Percentiles rank a stretch among this genome's conserved stretches.
Evolutionary conservation across 208 protist genomes (phyloP).

Genomic region (Trichomonas vaginalis): DNA sequence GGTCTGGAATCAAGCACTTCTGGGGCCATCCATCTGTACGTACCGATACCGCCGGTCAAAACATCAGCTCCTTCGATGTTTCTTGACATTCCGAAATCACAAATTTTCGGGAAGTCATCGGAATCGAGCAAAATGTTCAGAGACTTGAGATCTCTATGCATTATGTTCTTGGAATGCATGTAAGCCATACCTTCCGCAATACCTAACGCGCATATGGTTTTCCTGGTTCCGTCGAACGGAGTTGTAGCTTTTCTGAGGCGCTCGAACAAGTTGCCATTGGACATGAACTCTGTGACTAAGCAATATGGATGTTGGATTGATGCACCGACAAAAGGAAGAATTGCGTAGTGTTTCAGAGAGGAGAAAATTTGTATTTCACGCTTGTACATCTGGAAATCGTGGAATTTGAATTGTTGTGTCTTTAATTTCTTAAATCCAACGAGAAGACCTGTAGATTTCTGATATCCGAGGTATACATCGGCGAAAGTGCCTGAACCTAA

Average conservation of each 20-base stretch:
- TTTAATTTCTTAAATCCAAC: background rate
- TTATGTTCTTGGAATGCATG: background rate
- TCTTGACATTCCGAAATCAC: background rate
- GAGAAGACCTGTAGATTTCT: background rate
- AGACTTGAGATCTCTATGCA: background rate
- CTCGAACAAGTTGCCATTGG: background rate
- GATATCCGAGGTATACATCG: background rate
- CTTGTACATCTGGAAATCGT: background rate
- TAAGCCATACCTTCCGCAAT: background rate
- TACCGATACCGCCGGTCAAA: background rate
- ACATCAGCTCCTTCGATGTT: background rate
- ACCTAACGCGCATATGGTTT: background rate
- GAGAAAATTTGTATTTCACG: background rate
- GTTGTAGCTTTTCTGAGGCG: background rate
- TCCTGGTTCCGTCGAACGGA: background rate
- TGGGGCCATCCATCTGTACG: background rate
- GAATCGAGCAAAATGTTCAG: background rate
- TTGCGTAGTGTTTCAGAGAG: background rate
- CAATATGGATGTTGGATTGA: background rate
- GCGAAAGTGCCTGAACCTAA: background rate
- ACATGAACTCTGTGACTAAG: background rate
- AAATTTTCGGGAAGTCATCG: constrained; percentile 9
- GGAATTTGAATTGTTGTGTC: background rate
- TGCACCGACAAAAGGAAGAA: background rate
- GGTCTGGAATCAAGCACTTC: background rate